Conservation (phyloP, 23 red algal genomes). For the Chondrus crispus region DNA sequence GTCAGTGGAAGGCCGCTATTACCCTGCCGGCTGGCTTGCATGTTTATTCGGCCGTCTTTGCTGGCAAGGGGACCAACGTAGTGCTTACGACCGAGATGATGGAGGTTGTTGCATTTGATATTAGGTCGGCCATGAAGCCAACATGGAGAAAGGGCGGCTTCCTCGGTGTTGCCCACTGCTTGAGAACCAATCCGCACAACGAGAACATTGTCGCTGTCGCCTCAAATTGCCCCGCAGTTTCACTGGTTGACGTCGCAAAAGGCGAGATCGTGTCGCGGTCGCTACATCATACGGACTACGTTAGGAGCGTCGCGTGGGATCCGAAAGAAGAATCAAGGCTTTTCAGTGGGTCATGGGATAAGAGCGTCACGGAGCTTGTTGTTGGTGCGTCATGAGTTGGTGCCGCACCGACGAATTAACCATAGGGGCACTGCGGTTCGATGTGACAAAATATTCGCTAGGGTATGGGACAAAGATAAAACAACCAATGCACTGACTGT, state of each 20-base stretch:
- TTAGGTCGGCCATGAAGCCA: conserved; percentile 37
- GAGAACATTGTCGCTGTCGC: conserved; percentile 57
- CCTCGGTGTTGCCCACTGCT: conserved; percentile 42
- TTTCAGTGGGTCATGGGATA: conserved; percentile 80
- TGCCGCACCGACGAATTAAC: too few species aligned
- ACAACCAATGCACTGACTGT: too few species aligned
- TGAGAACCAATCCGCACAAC: conserved; percentile 26
- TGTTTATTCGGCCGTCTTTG: conserved; percentile 66
- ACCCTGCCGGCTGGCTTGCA: conserved; percentile 49
- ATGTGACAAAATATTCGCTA: too few species aligned
- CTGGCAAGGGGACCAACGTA: conserved; percentile 24
- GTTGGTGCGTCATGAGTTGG: conserved; percentile 42
- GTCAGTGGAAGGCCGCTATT: conserved; percentile 38
- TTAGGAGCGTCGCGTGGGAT: conserved; percentile 82
- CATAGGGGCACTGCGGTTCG: too few species aligned
- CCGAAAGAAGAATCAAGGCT: conserved; percentile 28
- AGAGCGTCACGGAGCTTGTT: conserved; percentile 63
- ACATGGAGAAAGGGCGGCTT: conserved; percentile 54
- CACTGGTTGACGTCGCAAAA: conserved; percentile 35
- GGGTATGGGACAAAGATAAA: too few species aligned
- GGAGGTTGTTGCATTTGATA: conserved; percentile 68
- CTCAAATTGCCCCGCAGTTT: conserved; percentile 65
- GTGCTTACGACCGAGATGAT: conserved; percentile 70
- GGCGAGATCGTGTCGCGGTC: conserved; percentile 28
- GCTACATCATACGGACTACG: conserved; percentile 79